Base-by-base conservation (phyloP, 2,329 filamentous ascomycete genomes). In the Xylariaceae sp. region DNA sequence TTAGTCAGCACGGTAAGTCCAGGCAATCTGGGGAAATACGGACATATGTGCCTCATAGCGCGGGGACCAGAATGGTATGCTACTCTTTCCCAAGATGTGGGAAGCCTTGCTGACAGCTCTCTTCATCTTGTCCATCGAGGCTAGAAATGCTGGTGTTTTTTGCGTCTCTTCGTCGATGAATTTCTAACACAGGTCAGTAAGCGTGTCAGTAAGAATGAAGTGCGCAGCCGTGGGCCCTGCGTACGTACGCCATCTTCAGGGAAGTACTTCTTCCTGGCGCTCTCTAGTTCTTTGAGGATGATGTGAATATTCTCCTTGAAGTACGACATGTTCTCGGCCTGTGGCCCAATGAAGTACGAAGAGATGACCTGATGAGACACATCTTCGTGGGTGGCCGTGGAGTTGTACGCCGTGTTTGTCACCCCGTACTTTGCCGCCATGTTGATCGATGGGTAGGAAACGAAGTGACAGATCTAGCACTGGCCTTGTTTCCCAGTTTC, bases 31-130 rank as follows among this genome's bases (percentile, higher is more conserved):
- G 19, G 40, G 55, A 3, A 39, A 24, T 24, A 70, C 74, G 29
- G 44, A 74, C 79, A 81, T 81, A 53, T 81, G 79, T 3, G 69
- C 78, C 43, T 78, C 70, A 63, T 81, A 81, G 0, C 77, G 72
- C 1, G 78, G 75, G 1, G 73, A 78, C 75, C 77, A 81, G 61
- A 78, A 80, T 0, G 78, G 78, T 5, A 79, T 75, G 1, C 75
- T 78, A 45, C 75, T 71, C 37, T 72, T 68, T n/a, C 75, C 76
- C 2, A 81, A 63, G 8, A 78, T 64, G 3, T 72, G 63, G 3
- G 75, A 71, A 1, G 74, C 71, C 40, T 70, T 71, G 29, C 67
- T 58, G 2, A 78, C 70, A 3, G 73, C 74, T 8, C 68, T 69
- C 17, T 64, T 63, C 16, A 79, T 67, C 40, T 72, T 74, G 1